Conservation (phyloP, 305 asterid genomes). For the Solanum hybrid region DNA sequence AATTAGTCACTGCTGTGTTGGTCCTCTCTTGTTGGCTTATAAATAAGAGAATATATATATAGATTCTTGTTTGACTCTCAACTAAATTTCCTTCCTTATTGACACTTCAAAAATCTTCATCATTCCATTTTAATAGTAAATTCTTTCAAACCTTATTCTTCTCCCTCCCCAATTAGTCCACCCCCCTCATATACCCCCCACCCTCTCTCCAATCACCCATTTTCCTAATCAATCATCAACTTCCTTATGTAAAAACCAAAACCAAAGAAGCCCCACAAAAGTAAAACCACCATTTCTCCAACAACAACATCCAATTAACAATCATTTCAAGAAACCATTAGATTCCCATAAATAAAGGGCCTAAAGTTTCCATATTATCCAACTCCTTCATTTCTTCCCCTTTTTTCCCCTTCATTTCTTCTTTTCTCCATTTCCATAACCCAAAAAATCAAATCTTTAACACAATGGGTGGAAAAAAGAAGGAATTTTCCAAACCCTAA, state of each 20-base stretch:
- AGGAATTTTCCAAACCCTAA: constrained; percentile 20
- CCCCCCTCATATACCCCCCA: neutral
- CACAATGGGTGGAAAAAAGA: neutral
- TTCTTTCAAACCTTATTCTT: neutral
- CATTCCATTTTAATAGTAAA: neutral
- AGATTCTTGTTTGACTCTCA: neutral
- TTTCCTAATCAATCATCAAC: constrained; percentile 18
- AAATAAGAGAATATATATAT: too few species aligned
- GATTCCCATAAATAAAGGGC: constrained; percentile 33
- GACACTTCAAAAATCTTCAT: constrained; percentile 11
- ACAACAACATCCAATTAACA: constrained; percentile 18
- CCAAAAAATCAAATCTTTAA: constrained; percentile 8
- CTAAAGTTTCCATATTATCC: neutral
- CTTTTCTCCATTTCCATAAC: constrained; percentile 14
- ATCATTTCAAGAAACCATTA: constrained; percentile 31
- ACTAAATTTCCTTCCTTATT: neutral
- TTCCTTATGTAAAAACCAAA: constrained; percentile 15
- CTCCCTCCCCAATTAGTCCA: constrained; percentile 14
- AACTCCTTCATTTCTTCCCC: neutral
- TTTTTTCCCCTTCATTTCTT: neutral
- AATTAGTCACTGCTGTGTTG: too few species aligned
- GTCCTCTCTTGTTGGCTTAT: too few species aligned
- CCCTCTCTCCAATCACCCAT: constrained; percentile 19
- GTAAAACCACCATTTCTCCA: neutral
- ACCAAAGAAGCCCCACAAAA: neutral